Evolutionary conservation across 2,329 filamentous ascomycete species (phyloP), one percentile per base, ranked within the genome.

Genomic region (Xylaria sp.): DNA sequence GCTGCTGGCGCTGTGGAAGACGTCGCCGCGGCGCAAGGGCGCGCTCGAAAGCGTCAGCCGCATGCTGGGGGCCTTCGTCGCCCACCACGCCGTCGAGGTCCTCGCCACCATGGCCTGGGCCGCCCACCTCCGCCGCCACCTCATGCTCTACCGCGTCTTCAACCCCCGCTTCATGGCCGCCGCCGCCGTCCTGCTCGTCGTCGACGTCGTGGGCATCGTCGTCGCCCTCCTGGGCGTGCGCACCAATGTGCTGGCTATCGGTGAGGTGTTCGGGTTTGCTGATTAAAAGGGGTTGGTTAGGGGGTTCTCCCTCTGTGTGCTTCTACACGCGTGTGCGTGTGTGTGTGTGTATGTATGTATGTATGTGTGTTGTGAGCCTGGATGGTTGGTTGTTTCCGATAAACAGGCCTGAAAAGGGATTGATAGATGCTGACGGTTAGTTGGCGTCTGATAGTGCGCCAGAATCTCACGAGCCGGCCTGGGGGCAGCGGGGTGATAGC

Each of bases 81-180:
- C 89, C 1, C 96, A 93, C 69, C 94, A 92, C 68, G 90, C 90
- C 4, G 88, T 90, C 7, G 83, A 97, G 68, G 88, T 88, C 22
- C 74, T 96, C 19, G 90, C 91, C 0, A 96, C 92, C 4, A 95
- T 94, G 64, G 85, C 89, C 71, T 97, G 93, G 88, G 91, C 93
- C 0, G 92, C 90, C 1, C 87, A 91, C 75, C 75, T 99, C 66
- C 81, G 94, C 49, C 82, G 94, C 47, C 94, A 99, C 76, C 80
- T 99, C 59, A 99, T 99, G 94, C 81, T 99, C 24, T 99, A 94
- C 74, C 83, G 94, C 39, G 91, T 99, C 40, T 99, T 99, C 68
- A 88, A 83, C 74, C 94, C 94, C 43, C 78, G 93, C 22, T 99
- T 93, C 75, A 90, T 99, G 88, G 82, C 91, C 69, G 91, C 88